Evolutionary conservation across 225 moss, liverwort and hornwort species (phyloP).

Genomic region (Straminergon stramineum): DNA sequence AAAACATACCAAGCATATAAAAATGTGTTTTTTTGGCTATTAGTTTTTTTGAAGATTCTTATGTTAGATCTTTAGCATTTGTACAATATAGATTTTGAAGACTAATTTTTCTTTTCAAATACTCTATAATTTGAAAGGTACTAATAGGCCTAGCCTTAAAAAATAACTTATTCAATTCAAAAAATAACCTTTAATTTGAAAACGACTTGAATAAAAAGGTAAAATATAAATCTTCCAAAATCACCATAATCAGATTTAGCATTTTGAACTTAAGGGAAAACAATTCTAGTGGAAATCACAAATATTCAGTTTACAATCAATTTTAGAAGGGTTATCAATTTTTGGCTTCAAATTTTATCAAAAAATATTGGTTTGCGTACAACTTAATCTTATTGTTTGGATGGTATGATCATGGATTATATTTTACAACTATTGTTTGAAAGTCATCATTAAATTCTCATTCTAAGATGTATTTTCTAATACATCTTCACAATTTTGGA

Average conservation of each 20-base stretch:
- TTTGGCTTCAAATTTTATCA: background rate
- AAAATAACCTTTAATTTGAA: background rate
- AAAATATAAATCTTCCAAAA: background rate
- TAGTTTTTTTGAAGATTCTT: background rate
- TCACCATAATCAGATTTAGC: accelerated
- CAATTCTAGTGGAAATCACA: background rate
- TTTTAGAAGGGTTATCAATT: background rate
- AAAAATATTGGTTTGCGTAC: background rate
- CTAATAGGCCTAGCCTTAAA: accelerated
- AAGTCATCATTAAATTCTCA: background rate
- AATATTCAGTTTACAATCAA: background rate
- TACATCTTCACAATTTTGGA: background rate
- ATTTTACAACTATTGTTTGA: background rate
- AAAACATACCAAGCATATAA: background rate
- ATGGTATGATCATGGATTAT: accelerated
- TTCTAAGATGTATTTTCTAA: background rate
- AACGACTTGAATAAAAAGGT: background rate
- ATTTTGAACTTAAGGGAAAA: accelerated
- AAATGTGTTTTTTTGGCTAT: background rate
- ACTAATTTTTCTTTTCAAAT: background rate
- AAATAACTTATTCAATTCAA: background rate
- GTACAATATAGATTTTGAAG: background rate
- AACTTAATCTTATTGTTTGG: accelerated
- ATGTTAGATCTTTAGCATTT: background rate
- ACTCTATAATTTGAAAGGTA: background rate